Conservation (phyloP, 495 filamentous ascomycete genomes). For the Penicillium alfredii region DNA sequence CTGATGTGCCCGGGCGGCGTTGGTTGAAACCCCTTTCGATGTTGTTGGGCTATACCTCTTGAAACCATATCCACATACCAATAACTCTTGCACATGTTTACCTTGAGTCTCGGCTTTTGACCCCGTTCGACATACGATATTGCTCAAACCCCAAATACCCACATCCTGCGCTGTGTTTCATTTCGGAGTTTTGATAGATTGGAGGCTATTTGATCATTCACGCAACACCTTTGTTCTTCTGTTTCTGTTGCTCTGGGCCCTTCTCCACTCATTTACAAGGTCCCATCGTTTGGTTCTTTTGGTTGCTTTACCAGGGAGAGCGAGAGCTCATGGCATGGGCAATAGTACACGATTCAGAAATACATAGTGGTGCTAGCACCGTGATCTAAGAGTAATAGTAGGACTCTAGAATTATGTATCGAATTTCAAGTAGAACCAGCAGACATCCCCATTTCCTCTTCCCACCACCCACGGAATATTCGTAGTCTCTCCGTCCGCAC, state of each 20-base stretch:
- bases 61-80: background rate
- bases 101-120: conserved; percentile 5
- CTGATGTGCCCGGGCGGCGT: conserved; percentile 15
- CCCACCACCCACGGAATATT: conserved; percentile 67
- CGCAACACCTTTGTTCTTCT: background rate
- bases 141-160: conserved; percentile 21
- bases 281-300: conserved; percentile 1
- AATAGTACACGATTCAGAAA: no score
- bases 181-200: conserved; percentile 7
- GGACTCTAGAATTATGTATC: background rate
- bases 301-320: no score
- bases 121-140: conserved; percentile 4
- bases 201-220: conserved; percentile 2
- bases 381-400: no score
- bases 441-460: conserved; percentile 48
- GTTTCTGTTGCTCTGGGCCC: background rate
- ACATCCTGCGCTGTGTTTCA: conserved; percentile 11
- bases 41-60: background rate
- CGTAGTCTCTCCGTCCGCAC: conserved; percentile 58
- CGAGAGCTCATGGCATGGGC: no score
- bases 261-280: background rate
- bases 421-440: background rate
- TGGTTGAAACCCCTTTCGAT: background rate
- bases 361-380: no score
- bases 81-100: conserved; percentile 3